Percentiles rank a stretch among this genome's conserved stretches.
phyloP scores from a whole-genome alignment of 768 basidiomycete species.

The Mycena kentingensis region DNA sequence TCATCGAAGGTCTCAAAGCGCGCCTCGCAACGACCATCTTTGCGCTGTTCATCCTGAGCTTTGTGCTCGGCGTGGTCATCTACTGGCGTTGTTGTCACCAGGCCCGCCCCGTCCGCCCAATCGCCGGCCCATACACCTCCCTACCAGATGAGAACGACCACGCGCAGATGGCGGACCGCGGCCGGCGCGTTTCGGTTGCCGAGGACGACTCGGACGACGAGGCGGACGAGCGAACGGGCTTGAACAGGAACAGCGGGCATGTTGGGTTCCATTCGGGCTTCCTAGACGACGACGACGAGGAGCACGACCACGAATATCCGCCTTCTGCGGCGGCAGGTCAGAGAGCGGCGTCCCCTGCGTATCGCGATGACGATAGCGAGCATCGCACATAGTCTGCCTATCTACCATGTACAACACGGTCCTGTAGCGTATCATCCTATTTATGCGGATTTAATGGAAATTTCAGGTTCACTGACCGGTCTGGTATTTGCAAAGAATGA shows the following conservation, averaged over 20 bases:
- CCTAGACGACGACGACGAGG: constrained; percentile 65
- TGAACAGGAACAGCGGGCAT: constrained; percentile 40
- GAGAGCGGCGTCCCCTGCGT: constrained; percentile 14
- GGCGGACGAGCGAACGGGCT: constrained; percentile 68
- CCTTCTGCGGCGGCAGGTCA: constrained; percentile 11
- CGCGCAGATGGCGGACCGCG: constrained; percentile 64
- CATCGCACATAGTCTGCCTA: no score
- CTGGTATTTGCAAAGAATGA: no score
- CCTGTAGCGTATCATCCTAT: no score
- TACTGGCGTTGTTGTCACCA: constrained; percentile 59
- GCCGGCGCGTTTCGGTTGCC: constrained; percentile 25
- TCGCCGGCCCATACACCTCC: constrained; percentile 52
- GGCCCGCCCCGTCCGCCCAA: constrained; percentile 31
- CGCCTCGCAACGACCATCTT: not conserved
- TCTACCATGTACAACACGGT: no score
- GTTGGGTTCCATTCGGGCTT: constrained; percentile 22
- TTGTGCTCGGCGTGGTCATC: constrained; percentile 73
- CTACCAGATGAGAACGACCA: constrained; percentile 66
- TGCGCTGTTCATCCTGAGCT: constrained; percentile 66
- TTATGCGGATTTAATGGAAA: no score
- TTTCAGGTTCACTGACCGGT: no score
- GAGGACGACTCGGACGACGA: constrained; percentile 79
- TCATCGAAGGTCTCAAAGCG: constrained; percentile 47
- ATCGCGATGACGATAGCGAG: constrained; percentile 29
- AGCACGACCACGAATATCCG: constrained; percentile 14